phyloP scores from a whole-genome alignment of 352 stramenopile species.

The Pythium chondricola region DNA sequence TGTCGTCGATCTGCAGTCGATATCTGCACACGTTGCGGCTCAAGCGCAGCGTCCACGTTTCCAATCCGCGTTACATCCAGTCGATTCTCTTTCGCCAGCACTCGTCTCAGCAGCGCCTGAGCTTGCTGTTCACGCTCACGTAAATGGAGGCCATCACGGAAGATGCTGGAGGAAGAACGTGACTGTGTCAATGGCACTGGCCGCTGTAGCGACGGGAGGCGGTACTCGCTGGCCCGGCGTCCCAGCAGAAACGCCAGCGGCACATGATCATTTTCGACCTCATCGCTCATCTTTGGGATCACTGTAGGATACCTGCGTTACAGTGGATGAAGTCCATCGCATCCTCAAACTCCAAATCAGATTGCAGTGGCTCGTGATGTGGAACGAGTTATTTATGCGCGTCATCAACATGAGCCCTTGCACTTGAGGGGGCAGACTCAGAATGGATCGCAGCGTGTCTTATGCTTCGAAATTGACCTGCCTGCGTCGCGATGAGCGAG shows the following conservation, averaged over 20 bases:
- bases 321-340: too few species aligned
- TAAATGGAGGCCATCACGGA: background rate
- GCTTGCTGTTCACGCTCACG: conserved; percentile 35
- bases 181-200: background rate
- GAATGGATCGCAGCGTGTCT: too few species aligned
- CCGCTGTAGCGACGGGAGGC: conserved; percentile 5
- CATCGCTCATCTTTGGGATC: background rate
- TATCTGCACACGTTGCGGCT: conserved; percentile 3
- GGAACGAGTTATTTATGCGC: too few species aligned
- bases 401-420: background rate
- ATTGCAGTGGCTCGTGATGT: too few species aligned
- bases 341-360: too few species aligned
- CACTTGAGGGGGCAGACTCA: background rate
- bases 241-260: conserved; percentile 67
- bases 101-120: conserved; percentile 23
- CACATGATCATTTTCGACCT: conserved; percentile 45
- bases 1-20: conserved; percentile 6
- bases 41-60: conserved; percentile 2
- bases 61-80: background rate
- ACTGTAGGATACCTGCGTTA: too few species aligned
- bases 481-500: too few species aligned
- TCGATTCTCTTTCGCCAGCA: conserved; percentile 19
- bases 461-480: too few species aligned
- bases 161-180: background rate
- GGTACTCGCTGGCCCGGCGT: conserved; percentile 32